A percentile compares a stretch with the other conserved stretches of the same genome.
phyloP scores from a whole-genome alignment of 2,329 filamentous ascomycete species.

The Dothistroma pini region DNA sequence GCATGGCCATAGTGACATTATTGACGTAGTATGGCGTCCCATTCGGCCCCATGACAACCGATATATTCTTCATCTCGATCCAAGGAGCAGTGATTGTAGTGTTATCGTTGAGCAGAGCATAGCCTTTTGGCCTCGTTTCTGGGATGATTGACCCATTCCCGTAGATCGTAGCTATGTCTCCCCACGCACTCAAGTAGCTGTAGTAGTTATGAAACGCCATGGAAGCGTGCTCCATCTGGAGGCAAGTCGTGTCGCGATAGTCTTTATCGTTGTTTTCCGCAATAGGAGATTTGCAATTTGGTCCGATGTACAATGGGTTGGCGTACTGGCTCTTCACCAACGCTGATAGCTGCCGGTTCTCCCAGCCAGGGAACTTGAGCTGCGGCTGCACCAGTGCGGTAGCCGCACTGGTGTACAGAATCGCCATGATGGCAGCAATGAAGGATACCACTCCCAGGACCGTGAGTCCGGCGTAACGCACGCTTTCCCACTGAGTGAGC shows the following conservation, averaged over 20 bases:
- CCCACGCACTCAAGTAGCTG: constrained; percentile 35
- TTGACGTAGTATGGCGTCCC: constrained; percentile 52
- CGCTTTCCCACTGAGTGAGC: constrained; percentile 63
- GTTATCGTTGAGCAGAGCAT: constrained; percentile 65
- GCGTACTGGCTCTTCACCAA: constrained; percentile 60
- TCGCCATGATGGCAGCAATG: constrained; percentile 60
- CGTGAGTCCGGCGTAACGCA: constrained; percentile 61
- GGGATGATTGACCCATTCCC: constrained; percentile 47
- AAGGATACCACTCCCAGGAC: constrained; percentile 63
- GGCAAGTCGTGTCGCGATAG: constrained; percentile 51
- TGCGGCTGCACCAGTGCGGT: constrained; percentile 73
- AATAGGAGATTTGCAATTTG: constrained; percentile 62
- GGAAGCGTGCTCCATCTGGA: constrained; percentile 66
- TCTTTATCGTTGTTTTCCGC: constrained; percentile 38
- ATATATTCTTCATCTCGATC: constrained; percentile 58
- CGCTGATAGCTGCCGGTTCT: constrained; percentile 51
- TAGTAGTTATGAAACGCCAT: constrained; percentile 70
- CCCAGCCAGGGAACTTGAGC: constrained; percentile 56
- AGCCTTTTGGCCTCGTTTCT: constrained; percentile 53
- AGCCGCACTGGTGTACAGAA: constrained; percentile 73
- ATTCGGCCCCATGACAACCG: constrained; percentile 46
- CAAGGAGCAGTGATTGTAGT: constrained; percentile 67
- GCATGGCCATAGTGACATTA: constrained; percentile 74
- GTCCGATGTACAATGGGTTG: constrained; percentile 55
- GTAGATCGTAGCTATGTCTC: constrained; percentile 52